phyloP scores from a whole-genome alignment of 306 rosid species.

The Medicago ruthenica region DNA sequence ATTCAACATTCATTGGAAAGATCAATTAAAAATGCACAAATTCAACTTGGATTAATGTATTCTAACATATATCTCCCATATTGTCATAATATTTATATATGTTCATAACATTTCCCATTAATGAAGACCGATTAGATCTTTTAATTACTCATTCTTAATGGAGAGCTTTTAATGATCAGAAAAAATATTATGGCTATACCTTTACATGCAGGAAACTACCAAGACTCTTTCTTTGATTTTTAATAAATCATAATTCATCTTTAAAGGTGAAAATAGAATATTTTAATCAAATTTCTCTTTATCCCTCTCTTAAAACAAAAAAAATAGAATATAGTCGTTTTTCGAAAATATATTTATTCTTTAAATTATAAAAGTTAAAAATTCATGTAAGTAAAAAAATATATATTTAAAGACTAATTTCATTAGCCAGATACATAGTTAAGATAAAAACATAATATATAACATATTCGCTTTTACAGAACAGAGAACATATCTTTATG shows the following conservation, averaged over 20 bases:
- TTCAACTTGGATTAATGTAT: conserved; percentile 16
- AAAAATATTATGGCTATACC: background rate
- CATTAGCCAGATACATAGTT: background rate
- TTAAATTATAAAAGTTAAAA: conserved; percentile 3
- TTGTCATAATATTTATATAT: conserved; percentile 22
- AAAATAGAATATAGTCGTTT: background rate
- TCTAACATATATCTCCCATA: conserved; percentile 15
- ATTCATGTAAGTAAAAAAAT: background rate
- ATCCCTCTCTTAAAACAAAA: background rate
- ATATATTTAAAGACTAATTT: background rate
- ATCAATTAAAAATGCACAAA: conserved; percentile 27
- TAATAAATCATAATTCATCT: background rate
- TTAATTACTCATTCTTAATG: conserved; percentile 14
- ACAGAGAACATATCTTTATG: background rate
- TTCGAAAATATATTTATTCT: background rate
- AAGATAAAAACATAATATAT: background rate
- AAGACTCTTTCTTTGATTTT: background rate
- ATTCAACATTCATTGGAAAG: background rate
- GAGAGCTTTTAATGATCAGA: conserved; percentile 15
- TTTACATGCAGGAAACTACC: background rate
- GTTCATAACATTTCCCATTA: background rate
- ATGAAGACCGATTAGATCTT: conserved; percentile 3
- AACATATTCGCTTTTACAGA: background rate
- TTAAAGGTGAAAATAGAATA: conserved; percentile 9
- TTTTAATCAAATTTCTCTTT: background rate